phyloP scores from a whole-genome alignment of 225 moss, liverwort and hornwort species.

The Rhytidiadelphus loreus region DNA sequence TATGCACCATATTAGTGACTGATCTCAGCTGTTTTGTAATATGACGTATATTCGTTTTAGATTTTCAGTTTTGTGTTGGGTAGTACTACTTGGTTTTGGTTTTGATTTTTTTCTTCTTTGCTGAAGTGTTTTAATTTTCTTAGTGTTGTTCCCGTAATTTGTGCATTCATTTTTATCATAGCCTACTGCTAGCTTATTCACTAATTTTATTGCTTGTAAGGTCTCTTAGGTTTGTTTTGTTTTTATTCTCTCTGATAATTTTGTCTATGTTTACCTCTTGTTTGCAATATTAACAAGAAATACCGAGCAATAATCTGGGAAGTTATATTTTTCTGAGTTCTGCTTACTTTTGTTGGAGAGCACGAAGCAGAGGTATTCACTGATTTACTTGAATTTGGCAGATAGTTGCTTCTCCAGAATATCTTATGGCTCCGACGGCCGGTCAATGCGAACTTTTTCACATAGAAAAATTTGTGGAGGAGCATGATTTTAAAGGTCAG shows the following conservation, averaged over 20 bases:
- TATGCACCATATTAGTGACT: not conserved
- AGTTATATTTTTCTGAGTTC: not conserved
- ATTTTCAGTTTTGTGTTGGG: not conserved
- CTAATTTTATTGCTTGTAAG: not conserved
- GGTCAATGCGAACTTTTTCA: constrained; percentile 82
- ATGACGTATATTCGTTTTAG: not conserved
- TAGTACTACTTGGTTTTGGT: not conserved
- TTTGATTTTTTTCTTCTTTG: not conserved
- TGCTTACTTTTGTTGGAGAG: not conserved
- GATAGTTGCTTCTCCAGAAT: constrained; percentile 74
- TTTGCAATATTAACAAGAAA: not conserved
- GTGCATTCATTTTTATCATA: not conserved
- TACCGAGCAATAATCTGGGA: not conserved
- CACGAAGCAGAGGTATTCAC: not conserved
- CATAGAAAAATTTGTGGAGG: constrained; percentile 83
- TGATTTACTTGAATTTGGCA: constrained; percentile 17
- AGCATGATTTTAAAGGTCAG: constrained; percentile 57
- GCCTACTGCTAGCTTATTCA: not conserved
- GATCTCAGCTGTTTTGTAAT: not conserved
- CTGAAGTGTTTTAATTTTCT: not conserved
- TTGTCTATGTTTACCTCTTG: not conserved
- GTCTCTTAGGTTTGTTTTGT: not conserved
- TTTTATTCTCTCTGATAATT: not conserved
- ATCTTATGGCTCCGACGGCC: constrained; percentile 51
- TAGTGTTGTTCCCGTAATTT: not conserved